Evolutionary conservation across 352 stramenopile genomes (phyloP).

Genomic region (Phytopythium cucurbitacearum): DNA sequence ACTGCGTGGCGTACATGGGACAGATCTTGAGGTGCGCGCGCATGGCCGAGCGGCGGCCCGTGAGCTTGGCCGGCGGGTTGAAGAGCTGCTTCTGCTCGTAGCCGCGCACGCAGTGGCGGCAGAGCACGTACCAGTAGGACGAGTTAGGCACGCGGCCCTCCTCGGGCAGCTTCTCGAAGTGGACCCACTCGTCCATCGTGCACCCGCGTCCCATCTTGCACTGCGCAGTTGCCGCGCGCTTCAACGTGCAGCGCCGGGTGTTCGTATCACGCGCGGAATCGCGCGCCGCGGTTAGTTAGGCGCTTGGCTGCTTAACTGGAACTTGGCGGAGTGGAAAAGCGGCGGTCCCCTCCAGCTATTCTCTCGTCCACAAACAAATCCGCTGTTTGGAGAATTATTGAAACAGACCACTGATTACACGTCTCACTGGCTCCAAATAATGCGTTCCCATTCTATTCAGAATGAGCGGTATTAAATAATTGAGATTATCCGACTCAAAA

Average conservation of each 20-base stretch:
- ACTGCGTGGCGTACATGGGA: slow-evolving; percentile 62
- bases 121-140: slow-evolving; percentile 81
- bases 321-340: no score
- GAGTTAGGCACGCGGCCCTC: slow-evolving; percentile 71
- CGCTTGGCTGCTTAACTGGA: no score
- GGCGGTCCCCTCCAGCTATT: no score
- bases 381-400: no score
- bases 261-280: slow-evolving; percentile 5
- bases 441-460: no score
- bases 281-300: no score
- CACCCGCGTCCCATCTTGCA: slow-evolving; percentile 56
- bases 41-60: slow-evolving; percentile 72
- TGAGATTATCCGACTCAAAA: no score
- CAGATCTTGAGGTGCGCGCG: slow-evolving; percentile 70
- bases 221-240: background rate
- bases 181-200: slow-evolving; percentile 80
- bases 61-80: slow-evolving; percentile 50
- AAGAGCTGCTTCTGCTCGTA: slow-evolving; percentile 67
- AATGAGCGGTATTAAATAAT: no score
- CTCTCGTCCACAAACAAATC: no score
- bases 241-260: background rate
- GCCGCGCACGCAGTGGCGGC: slow-evolving; percentile 59
- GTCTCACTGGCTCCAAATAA: no score
- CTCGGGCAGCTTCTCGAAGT: slow-evolving; percentile 69
- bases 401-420: no score